A percentile compares a stretch with the other conserved stretches of the same genome.
These are phyloP conservation scores for Dalbergia cochinchinensis DNA, from an alignment of 306 rosid species.

Conservation along the genomic window DNA sequence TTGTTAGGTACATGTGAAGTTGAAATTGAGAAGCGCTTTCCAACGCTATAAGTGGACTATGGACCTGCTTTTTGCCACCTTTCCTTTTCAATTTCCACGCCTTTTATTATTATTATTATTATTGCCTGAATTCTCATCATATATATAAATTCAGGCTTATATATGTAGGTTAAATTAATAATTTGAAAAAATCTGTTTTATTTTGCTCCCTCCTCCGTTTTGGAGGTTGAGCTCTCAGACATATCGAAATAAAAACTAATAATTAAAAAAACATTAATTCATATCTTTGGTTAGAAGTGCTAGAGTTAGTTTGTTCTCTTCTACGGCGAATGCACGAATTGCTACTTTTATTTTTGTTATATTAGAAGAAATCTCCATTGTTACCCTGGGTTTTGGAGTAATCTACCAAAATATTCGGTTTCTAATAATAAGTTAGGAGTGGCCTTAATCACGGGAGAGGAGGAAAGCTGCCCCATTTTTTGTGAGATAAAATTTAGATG, in stretches of 20 bases:
- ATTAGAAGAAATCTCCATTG: not conserved
- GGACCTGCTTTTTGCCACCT: conserved; percentile 34
- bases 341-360: too few species aligned
- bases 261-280: not conserved
- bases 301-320: not conserved
- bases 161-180: not conserved
- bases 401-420: conserved; percentile 29
- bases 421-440: conserved; percentile 31
- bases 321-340: not conserved
- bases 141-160: conserved; percentile 8
- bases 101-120: not conserved
- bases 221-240: too few species aligned
- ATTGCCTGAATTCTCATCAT: not conserved
- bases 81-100: conserved; percentile 4
- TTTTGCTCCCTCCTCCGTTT: too few species aligned
- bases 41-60: conserved; percentile 26
- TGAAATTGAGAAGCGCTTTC: conserved; percentile 37
- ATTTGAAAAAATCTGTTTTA: too few species aligned
- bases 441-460: conserved; percentile 40
- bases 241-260: too few species aligned
- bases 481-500: not conserved
- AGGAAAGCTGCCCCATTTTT: conserved; percentile 24
- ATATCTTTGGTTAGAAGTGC: conserved; percentile 34
- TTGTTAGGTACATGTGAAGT: conserved; percentile 35
- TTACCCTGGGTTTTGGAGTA: conserved; percentile 16